Evolutionary conservation across 2,329 filamentous ascomycete genomes (phyloP).

Genomic region (Verticillium tricorpus): DNA sequence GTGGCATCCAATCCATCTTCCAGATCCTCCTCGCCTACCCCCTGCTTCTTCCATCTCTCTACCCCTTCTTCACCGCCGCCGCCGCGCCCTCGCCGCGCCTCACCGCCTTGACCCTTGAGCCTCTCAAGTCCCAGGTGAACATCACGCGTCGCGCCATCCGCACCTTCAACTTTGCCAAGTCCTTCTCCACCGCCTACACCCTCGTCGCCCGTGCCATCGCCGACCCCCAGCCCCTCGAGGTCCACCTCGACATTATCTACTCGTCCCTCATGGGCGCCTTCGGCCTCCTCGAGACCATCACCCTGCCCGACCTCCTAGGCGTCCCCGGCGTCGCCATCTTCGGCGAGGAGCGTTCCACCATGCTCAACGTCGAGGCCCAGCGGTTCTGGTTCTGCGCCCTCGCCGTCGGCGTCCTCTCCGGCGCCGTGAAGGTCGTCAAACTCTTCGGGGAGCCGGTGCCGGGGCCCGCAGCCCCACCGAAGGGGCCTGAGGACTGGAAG

Average conservation of each 20-base stretch:
- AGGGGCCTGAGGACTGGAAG: conserved; percentile 6
- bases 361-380: conserved; percentile 55
- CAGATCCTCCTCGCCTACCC: conserved; percentile 44
- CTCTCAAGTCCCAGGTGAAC: conserved; percentile 37
- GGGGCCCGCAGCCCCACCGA: conserved; percentile 21
- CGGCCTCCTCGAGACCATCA: conserved; percentile 61
- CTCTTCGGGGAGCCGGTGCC: conserved; percentile 28
- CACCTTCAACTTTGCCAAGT: conserved; percentile 63
- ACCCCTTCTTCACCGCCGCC: conserved; percentile 16
- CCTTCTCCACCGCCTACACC: conserved; percentile 46
- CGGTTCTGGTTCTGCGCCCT: conserved; percentile 67
- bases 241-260: conserved; percentile 49
- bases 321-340: conserved; percentile 46
- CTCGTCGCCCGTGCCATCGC: conserved; percentile 26
- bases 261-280: conserved; percentile 62
- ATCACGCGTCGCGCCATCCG: conserved; percentile 59
- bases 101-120: conserved; percentile 24
- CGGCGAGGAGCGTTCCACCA: conserved; percentile 39
- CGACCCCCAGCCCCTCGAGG: conserved; percentile 23
- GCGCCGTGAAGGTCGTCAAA: conserved; percentile 35
- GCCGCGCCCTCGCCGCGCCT: conserved; percentile 13
- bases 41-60: conserved; percentile 29
- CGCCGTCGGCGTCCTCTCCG: conserved; percentile 41
- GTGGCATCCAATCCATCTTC: conserved; percentile 49
- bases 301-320: conserved; percentile 51